phyloP scores from a whole-genome alignment of 345 rosid genomes.

The Euclidium syriacum region DNA sequence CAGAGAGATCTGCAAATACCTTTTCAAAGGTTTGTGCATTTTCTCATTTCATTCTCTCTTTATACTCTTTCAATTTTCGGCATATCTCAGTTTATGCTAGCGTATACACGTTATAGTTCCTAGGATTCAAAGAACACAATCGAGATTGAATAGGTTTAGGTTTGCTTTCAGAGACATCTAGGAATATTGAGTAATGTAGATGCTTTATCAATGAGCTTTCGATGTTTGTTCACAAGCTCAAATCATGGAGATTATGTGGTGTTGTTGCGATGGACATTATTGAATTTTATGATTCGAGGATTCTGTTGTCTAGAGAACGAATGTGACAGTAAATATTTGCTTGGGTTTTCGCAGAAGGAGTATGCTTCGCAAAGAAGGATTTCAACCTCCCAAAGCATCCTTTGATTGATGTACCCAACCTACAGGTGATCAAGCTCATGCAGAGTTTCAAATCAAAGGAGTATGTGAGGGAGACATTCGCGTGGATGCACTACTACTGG shows the following conservation, averaged over 20 bases:
- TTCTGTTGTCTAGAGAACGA: background rate
- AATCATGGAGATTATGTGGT: background rate
- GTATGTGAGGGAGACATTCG: slow-evolving; percentile 64
- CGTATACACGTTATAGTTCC: background rate
- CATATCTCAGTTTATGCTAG: background rate
- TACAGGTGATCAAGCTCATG: slow-evolving; percentile 83
- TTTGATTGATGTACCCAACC: slow-evolving; percentile 65
- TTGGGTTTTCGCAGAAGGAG: slow-evolving; percentile 51
- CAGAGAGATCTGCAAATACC: slow-evolving; percentile 52
- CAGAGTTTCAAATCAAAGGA: slow-evolving; percentile 78
- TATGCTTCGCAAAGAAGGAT: slow-evolving; percentile 74
- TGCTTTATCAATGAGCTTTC: background rate
- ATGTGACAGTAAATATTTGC: background rate
- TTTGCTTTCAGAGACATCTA: background rate
- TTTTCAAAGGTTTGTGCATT: slow-evolving; percentile 41
- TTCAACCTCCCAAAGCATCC: slow-evolving; percentile 71
- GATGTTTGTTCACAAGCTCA: background rate
- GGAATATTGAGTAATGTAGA: background rate
- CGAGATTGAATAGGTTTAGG: background rate
- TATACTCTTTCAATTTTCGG: no score
- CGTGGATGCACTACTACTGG: slow-evolving; percentile 79
- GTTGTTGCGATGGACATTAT: no score
- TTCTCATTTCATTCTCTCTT: background rate
- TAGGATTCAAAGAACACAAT: background rate
- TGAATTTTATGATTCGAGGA: no score